Percentiles rank a stretch among this genome's conserved stretches.
phyloP scores from a whole-genome alignment of 176 grass and related monocot genomes.

The Dactylis glomerata region DNA sequence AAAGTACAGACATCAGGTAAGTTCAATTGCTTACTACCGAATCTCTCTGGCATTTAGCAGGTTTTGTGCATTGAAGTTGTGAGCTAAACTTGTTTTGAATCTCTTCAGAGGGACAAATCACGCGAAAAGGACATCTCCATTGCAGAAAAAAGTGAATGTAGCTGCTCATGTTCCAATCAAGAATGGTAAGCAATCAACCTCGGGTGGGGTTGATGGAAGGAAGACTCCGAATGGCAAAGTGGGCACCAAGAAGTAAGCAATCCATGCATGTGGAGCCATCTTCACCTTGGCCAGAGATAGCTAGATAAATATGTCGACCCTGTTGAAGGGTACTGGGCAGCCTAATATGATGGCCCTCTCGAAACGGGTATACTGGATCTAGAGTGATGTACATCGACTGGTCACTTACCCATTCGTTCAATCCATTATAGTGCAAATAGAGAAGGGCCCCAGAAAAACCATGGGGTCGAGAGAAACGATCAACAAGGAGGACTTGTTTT shows the following conservation, averaged over 20 bases:
- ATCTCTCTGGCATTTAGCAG: not conserved
- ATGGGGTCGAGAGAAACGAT: not conserved
- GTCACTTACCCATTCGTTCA: conserved; percentile 24
- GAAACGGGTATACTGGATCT: not conserved
- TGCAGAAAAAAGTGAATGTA: conserved; percentile 34
- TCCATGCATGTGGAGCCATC: conserved; percentile 1
- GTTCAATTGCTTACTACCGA: not conserved
- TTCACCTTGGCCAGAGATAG: not conserved
- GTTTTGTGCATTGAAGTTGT: conserved; percentile 1
- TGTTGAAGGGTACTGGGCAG: not conserved
- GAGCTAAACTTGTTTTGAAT: not conserved
- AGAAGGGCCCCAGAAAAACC: not conserved
- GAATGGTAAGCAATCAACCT: conserved; percentile 9
- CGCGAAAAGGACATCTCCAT: conserved; percentile 18
- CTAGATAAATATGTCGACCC: conserved; percentile 21
- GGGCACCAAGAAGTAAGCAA: conserved; percentile 32
- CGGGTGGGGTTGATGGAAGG: conserved; percentile 23
- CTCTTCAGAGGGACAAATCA: conserved; percentile 30
- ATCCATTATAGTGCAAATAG: conserved; percentile 6
- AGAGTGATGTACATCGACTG: not conserved
- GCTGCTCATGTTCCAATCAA: conserved; percentile 7
- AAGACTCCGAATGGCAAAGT: conserved; percentile 42
- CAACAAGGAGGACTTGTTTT: not conserved
- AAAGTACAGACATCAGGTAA: conserved; percentile 48
- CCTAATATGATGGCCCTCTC: not conserved